A percentile compares a stretch with the other conserved stretches of the same genome.
These are phyloP conservation scores for Penicillium soppii DNA, from an alignment of 495 filamentous ascomycete species.

Conservation along the genomic window DNA sequence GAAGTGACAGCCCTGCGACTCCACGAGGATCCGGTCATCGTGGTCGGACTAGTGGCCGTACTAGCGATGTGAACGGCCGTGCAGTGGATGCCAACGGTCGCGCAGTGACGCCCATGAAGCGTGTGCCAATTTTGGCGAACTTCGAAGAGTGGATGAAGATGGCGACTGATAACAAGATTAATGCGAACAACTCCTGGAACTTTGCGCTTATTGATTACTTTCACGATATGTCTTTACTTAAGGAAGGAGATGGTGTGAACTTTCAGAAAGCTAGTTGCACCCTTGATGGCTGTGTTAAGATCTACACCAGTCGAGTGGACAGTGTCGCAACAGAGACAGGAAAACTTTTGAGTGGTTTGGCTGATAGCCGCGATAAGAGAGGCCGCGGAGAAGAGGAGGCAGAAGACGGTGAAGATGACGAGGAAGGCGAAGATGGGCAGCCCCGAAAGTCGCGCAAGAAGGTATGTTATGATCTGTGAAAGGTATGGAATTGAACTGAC, in stretches of 20 bases:
- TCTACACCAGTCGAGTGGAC: constrained; percentile 97
- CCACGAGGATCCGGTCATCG: constrained; percentile 54
- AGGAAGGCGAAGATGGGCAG: constrained; percentile 77
- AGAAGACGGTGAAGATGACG: constrained; percentile 68
- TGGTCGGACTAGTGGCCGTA: too few species aligned
- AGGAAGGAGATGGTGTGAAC: constrained; percentile 95
- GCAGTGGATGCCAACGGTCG: constrained; percentile 68
- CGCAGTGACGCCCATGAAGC: constrained; percentile 92
- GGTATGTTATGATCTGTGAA: constrained; percentile 36
- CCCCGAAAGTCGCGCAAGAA: constrained; percentile 75
- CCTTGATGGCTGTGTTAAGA: constrained; percentile 97
- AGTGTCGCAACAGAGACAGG: constrained; percentile 97
- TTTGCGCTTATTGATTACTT: constrained; percentile 99
- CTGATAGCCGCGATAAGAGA: constrained; percentile 84
- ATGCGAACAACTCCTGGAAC: constrained; percentile 98
- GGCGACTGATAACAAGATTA: constrained; percentile 99
- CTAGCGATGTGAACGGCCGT: constrained; percentile 61
- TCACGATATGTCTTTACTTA: constrained; percentile 96
- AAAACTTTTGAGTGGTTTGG: constrained; percentile 89
- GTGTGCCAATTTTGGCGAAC: constrained; percentile 91
- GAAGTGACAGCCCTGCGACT: constrained; percentile 64
- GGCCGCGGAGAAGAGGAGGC: constrained; percentile 61
- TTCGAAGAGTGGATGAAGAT: constrained; percentile 99
- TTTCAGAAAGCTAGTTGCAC: constrained; percentile 99
- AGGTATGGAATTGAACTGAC: not conserved